A percentile compares a stretch with the other conserved stretches of the same genome.
Evolutionary conservation across 2,329 filamentous ascomycete species (phyloP).

Genomic region (Westerdykella aurantiaca): DNA sequence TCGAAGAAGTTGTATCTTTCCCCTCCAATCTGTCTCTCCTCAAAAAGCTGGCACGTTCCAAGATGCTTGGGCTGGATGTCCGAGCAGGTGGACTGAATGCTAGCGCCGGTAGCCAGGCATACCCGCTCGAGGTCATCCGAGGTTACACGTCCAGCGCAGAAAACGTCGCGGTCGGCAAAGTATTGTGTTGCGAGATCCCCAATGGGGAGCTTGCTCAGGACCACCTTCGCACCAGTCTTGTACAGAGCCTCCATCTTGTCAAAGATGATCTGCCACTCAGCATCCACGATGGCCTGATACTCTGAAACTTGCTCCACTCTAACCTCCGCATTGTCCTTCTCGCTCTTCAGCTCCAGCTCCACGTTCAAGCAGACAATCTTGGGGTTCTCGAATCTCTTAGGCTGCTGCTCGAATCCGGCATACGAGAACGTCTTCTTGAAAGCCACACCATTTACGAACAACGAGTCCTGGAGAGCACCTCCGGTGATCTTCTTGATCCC

Average conservation of each 20-base stretch:
- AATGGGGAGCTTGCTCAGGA: slow-evolving; percentile 94
- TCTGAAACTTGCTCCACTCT: slow-evolving; percentile 97
- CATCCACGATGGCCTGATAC: slow-evolving; percentile 98
- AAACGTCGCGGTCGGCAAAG: slow-evolving; percentile 96
- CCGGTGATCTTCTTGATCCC: slow-evolving; percentile 98
- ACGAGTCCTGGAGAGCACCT: slow-evolving; percentile 88
- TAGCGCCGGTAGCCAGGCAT: slow-evolving; percentile 87
- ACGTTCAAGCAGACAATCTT: slow-evolving; percentile 98
- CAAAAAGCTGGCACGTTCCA: slow-evolving; percentile 82
- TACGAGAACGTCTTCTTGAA: slow-evolving; percentile 99
- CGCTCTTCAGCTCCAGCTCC: slow-evolving; percentile 94
- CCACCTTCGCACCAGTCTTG: slow-evolving; percentile 93
- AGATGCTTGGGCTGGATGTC: slow-evolving; percentile 87
- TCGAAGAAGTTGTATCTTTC: slow-evolving; percentile 99
- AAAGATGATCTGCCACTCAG: slow-evolving; percentile 99
- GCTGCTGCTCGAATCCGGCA: slow-evolving; percentile 98
- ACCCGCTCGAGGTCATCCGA: slow-evolving; percentile 93
- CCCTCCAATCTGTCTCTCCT: slow-evolving; percentile 94
- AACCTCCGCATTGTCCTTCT: slow-evolving; percentile 99
- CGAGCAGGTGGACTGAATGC: slow-evolving; percentile 90
- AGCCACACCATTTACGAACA: slow-evolving; percentile 95
- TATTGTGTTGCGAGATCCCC: slow-evolving; percentile 95
- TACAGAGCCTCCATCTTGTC: slow-evolving; percentile 95
- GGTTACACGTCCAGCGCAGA: slow-evolving; percentile 91
- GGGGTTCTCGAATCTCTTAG: slow-evolving; percentile 87